phyloP scores from a whole-genome alignment of 2,329 filamentous ascomycete genomes.

The Neophaeococcomyces mojaviensis region DNA sequence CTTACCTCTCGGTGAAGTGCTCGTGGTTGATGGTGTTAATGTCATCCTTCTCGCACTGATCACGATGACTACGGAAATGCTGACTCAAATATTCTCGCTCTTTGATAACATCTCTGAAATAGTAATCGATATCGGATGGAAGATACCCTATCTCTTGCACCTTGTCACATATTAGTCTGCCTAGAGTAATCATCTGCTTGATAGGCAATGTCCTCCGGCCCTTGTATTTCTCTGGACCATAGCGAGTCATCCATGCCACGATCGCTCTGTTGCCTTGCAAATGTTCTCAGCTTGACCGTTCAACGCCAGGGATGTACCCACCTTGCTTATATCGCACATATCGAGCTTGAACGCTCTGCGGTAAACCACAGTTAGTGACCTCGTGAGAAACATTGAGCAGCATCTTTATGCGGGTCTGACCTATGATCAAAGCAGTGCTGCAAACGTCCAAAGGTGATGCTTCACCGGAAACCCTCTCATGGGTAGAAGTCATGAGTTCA shows the following conservation, averaged over 20 bases:
- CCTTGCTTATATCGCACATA: constrained; percentile 26
- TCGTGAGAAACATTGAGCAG: constrained; percentile 21
- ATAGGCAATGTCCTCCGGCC: constrained; percentile 20
- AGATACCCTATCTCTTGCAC: constrained; percentile 15
- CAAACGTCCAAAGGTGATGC: neutral
- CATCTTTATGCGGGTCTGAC: constrained; percentile 11
- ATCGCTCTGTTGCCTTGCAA: constrained; percentile 21
- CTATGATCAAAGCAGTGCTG: neutral
- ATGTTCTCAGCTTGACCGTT: neutral
- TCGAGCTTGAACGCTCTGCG: constrained; percentile 21
- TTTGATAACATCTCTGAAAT: constrained; percentile 25
- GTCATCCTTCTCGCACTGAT: constrained; percentile 13
- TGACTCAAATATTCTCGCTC: constrained; percentile 25
- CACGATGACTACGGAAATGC: constrained; percentile 20
- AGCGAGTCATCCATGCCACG: constrained; percentile 24
- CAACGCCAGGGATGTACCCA: neutral
- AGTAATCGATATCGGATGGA: constrained; percentile 26
- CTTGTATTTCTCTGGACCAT: constrained; percentile 17
- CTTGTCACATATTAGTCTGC: constrained; percentile 16
- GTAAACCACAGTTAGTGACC: constrained; percentile 19
- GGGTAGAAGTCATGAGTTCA: neutral
- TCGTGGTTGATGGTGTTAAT: constrained; percentile 24
- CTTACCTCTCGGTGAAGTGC: constrained; percentile 26
- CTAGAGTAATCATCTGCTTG: constrained; percentile 22
- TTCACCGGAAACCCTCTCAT: neutral